Conservation (phyloP, 495 filamentous ascomycete genomes). For the Talaromyces adpressus region DNA sequence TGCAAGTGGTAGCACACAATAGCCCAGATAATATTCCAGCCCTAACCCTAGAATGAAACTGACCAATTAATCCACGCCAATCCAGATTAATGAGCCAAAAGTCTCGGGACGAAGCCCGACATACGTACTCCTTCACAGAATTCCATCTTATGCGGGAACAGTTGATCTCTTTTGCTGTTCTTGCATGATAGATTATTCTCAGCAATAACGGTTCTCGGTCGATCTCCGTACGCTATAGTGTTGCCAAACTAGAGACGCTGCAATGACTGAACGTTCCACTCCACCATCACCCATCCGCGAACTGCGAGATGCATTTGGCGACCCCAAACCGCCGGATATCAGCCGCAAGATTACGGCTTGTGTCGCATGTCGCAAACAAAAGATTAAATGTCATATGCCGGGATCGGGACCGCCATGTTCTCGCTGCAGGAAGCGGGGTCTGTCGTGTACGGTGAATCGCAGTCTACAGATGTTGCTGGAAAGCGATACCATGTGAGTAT, state of each 20-base stretch:
- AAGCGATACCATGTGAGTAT: slow-evolving; percentile 9
- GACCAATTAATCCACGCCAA: background rate
- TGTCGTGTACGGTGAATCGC: slow-evolving; percentile 10
- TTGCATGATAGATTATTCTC: background rate
- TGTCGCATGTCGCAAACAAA: slow-evolving; percentile 12
- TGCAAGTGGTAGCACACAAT: too few species aligned
- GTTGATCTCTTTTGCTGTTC: background rate
- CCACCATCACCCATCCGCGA: background rate
- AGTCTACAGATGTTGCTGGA: slow-evolving; percentile 12
- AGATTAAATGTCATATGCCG: slow-evolving; percentile 12
- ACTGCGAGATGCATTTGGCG: slow-evolving; percentile 11
- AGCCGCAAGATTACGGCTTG: slow-evolving; percentile 20
- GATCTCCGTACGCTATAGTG: background rate
- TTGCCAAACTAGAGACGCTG: background rate
- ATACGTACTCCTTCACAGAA: background rate
- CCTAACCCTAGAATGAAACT: background rate
- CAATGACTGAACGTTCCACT: background rate
- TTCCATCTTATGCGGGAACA: background rate
- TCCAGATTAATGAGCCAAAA: background rate
- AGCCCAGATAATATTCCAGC: background rate
- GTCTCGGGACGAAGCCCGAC: background rate
- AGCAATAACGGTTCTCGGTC: background rate
- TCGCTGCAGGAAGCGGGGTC: slow-evolving; percentile 10
- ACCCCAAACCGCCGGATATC: slow-evolving; percentile 16
- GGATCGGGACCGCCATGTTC: slow-evolving; percentile 7